Percentiles rank a stretch among this genome's conserved stretches.
phyloP scores from a whole-genome alignment of 1,139 yeast genomes.

The Taphrina sp. region DNA sequence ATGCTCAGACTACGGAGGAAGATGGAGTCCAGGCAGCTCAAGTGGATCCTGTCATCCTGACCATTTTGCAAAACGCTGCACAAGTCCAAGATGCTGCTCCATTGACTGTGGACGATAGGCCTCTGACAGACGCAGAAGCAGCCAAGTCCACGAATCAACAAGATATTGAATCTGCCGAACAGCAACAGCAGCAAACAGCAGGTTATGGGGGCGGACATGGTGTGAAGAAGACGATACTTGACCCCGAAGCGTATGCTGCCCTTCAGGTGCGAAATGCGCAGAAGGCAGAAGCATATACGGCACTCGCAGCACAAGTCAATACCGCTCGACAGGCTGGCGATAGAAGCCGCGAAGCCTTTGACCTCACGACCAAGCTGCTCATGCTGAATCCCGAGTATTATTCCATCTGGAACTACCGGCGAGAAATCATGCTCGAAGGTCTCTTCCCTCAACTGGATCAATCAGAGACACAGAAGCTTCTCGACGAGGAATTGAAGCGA shows the following conservation, averaged over 20 bases:
- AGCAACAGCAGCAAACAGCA: not conserved
- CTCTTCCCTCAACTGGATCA: constrained; percentile 41
- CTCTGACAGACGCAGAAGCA: constrained; percentile 5
- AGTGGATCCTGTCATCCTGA: not conserved
- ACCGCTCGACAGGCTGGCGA: constrained; percentile 3
- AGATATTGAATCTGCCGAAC: not conserved
- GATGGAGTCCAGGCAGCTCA: not conserved
- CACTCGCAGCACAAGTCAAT: not conserved
- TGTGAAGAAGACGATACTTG: constrained; percentile 12
- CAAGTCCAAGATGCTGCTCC: constrained; percentile 1
- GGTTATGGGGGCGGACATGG: constrained; percentile 31
- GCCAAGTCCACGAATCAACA: not conserved
- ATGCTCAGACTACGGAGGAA: not conserved
- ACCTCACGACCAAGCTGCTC: constrained; percentile 58
- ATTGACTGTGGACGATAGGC: constrained; percentile 2
- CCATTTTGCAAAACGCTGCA: not conserved
- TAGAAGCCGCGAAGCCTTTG: constrained; percentile 48
- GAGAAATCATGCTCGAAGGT: constrained; percentile 58
- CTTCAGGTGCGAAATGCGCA: constrained; percentile 10
- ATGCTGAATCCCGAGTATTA: constrained; percentile 79
- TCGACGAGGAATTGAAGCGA: constrained; percentile 63
- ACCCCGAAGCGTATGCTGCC: constrained; percentile 19
- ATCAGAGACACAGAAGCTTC: constrained; percentile 43
- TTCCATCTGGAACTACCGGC: constrained; percentile 84
- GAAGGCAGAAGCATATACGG: constrained; percentile 12